A percentile compares a stretch with the other conserved stretches of the same genome.
Conservation (phyloP, 2,329 filamentous ascomycete genomes). For the Diplodia corticola region DNA sequence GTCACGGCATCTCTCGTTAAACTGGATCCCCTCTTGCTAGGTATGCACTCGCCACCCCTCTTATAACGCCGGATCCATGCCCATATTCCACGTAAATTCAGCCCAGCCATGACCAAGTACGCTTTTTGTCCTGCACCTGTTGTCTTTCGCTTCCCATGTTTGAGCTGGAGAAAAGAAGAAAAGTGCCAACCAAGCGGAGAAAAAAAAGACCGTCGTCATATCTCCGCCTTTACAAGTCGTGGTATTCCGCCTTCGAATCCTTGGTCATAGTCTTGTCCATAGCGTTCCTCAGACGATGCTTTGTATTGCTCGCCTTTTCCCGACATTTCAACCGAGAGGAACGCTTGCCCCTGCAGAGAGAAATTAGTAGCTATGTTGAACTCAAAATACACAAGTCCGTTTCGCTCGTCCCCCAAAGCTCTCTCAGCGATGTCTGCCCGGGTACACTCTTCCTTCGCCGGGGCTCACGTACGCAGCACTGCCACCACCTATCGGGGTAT, state of each 20-base stretch:
- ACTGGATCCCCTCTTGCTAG: neutral
- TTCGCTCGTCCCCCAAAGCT: neutral
- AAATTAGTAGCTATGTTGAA: neutral
- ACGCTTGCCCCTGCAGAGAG: neutral
- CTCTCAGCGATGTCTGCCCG: slow-evolving; percentile 1
- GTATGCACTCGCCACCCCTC: neutral
- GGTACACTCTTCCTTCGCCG: neutral
- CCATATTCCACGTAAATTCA: neutral
- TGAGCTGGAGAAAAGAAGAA: neutral
- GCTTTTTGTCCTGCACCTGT: neutral
- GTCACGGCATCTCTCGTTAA: neutral
- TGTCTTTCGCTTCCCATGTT: neutral
- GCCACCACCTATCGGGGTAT: neutral
- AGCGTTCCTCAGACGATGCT: neutral
- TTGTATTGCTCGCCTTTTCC: neutral
- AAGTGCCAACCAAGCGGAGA: neutral
- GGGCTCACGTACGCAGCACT: slow-evolving; percentile 10
- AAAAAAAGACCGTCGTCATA: neutral
- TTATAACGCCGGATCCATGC: neutral
- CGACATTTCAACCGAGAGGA: neutral
- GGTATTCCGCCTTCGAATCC: neutral
- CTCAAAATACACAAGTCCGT: neutral
- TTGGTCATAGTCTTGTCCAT: neutral
- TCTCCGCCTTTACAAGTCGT: neutral
- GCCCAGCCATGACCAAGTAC: neutral